These are phyloP conservation scores for Botrytis tulipae DNA, from an alignment of 2,329 filamentous ascomycete species.

Conservation along the genomic window DNA sequence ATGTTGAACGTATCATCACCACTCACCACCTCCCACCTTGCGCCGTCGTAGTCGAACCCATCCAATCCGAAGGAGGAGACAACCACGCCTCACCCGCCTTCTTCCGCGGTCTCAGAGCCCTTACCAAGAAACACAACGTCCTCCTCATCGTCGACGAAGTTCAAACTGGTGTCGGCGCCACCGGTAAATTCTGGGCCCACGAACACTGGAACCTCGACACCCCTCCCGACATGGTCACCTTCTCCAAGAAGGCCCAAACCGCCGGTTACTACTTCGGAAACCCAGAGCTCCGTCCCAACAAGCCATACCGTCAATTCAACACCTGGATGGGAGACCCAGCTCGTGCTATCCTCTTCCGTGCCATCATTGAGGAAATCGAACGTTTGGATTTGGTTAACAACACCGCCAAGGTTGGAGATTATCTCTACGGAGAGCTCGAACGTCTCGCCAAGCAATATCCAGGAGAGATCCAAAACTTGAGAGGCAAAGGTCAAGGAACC, in stretches of 20 bases:
- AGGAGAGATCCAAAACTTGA: constrained; percentile 67
- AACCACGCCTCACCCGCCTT: constrained; percentile 78
- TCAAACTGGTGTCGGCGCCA: constrained; percentile 81
- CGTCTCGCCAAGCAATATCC: constrained; percentile 64
- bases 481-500: constrained; percentile 73
- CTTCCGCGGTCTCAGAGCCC: constrained; percentile 71
- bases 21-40: constrained; percentile 67
- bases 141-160: constrained; percentile 82
- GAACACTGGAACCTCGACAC: constrained; percentile 74
- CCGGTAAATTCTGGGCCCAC: constrained; percentile 84
- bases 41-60: constrained; percentile 73
- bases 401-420: constrained; percentile 59
- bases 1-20: constrained; percentile 69
- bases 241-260: constrained; percentile 83
- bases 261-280: constrained; percentile 82
- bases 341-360: constrained; percentile 72
- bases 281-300: constrained; percentile 71
- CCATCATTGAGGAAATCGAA: constrained; percentile 73
- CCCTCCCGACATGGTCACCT: constrained; percentile 83
- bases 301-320: constrained; percentile 84
- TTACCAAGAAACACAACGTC: constrained; percentile 68
- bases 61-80: constrained; percentile 81
- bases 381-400: constrained; percentile 65
- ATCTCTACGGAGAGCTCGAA: constrained; percentile 65
- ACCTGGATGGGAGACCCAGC: constrained; percentile 85